Base-by-base conservation (phyloP, 1,284 basidiomycete species). In the Mycocalia duriaeana region DNA sequence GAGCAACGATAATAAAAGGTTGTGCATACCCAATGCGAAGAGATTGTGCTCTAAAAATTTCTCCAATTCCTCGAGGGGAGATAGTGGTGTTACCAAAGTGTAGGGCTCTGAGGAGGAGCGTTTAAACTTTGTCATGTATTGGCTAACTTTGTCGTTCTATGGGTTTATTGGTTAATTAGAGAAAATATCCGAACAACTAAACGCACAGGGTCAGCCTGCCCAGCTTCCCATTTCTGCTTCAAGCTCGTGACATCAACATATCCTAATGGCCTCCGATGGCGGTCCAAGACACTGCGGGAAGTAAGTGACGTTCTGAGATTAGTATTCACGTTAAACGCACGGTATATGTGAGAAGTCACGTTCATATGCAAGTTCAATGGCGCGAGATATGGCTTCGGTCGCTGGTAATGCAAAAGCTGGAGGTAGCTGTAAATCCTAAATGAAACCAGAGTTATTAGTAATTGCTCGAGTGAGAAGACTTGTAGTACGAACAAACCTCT, bases 261-360 rank as follows among this genome's bases (percentile, higher is more conserved):
- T 5, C 91, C 91, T 13, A 94, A 66, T 1, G 89, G 90, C 57
- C 79, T 81, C 45, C 88, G 76, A 37, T 77, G 73, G 48, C 71
- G 73, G 57, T 88, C 83, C 26, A 94, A 73, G 0, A 94, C 87
- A 1, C 91, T 94, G 54, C 18, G 18, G 28, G 11, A 16, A 26
- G 26, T 53, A 13, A 44, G 40, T 20, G 46, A 47, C 18, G 23
- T 22, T 14, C 38, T 35, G 31, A 34, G n/a, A 39, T 20, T 22
- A 45, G 16, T 5, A 24, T 13, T 11, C 25, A 31, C n/a, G 50
- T 14, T 5, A 11, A 14, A 57, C 61, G 38, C 57, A 94, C 91
- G 91, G 91, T 48, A 94, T 85, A 58, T 92, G 83, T 22, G 91
- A 91, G 66, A 93, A 94, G 61, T 94, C 91, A 37, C 90, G 80